phyloP scores from a whole-genome alignment of 345 rosid genomes.

The Hibiscus syriacus region DNA sequence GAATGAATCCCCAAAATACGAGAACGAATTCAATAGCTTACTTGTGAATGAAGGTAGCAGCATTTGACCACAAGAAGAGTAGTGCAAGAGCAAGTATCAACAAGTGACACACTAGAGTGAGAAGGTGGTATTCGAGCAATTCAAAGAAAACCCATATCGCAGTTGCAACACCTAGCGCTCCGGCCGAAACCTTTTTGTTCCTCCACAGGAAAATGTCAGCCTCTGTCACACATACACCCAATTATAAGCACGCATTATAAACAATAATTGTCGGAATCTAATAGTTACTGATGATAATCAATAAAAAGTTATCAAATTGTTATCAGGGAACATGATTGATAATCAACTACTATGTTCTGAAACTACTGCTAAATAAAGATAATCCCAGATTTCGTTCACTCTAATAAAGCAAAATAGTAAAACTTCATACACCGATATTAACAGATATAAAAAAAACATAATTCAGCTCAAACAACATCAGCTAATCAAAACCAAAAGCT shows the following conservation, averaged over 20 bases:
- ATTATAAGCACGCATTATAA: not conserved
- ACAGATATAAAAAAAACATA: no score
- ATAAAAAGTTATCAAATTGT: not conserved
- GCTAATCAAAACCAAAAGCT: not conserved
- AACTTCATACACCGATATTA: no score
- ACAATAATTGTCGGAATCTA: not conserved
- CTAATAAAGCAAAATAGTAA: not conserved
- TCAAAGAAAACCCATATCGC: conserved; percentile 74
- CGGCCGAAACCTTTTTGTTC: conserved; percentile 86
- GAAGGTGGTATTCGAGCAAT: conserved; percentile 63
- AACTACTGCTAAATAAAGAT: not conserved
- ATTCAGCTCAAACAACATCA: not conserved
- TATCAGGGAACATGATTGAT: not conserved
- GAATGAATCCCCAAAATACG: not conserved
- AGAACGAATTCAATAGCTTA: conserved; percentile 26
- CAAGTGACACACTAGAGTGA: conserved; percentile 73
- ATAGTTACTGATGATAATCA: not conserved
- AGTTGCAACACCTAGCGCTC: conserved; percentile 75
- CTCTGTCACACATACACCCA: conserved; percentile 28
- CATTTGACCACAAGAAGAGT: conserved; percentile 90
- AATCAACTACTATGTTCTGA: not conserved
- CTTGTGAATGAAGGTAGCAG: conserved; percentile 77
- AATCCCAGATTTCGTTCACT: not conserved
- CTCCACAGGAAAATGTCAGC: conserved; percentile 94
- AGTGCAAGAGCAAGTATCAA: conserved; percentile 64